phyloP scores from a whole-genome alignment of 2,329 filamentous ascomycete genomes.

The Diaporthe ilicicola region DNA sequence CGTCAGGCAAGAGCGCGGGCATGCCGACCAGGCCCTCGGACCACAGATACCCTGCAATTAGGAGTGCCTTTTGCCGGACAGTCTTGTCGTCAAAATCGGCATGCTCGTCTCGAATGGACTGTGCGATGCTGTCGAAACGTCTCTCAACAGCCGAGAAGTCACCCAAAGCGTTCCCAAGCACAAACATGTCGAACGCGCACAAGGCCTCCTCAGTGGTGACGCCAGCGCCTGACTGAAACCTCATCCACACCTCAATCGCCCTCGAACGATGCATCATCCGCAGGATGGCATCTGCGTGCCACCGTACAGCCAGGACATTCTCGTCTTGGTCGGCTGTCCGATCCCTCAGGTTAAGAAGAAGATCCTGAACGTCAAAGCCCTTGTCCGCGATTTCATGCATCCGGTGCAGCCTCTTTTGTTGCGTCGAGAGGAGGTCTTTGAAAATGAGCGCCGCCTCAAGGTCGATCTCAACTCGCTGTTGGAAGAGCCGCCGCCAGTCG shows the following conservation, averaged over 20 bases:
- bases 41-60: slow-evolving; percentile 61
- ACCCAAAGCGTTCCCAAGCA: slow-evolving; percentile 53
- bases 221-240: slow-evolving; percentile 53
- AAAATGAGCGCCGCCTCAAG: slow-evolving; percentile 49
- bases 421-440: slow-evolving; percentile 61
- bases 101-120: slow-evolving; percentile 48
- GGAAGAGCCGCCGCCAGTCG: slow-evolving; percentile 64
- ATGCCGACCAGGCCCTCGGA: slow-evolving; percentile 59
- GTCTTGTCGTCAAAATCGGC: slow-evolving; percentile 53
- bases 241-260: slow-evolving; percentile 67
- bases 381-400: slow-evolving; percentile 62
- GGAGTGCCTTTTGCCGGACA: slow-evolving; percentile 59
- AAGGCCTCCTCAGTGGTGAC: slow-evolving; percentile 66
- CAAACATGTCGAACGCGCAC: slow-evolving; percentile 71
- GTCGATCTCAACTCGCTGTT: slow-evolving; percentile 47
- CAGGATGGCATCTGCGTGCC: slow-evolving; percentile 64
- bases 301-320: slow-evolving; percentile 69
- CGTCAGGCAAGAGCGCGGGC: neutral
- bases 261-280: slow-evolving; percentile 66
- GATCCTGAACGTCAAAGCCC: slow-evolving; percentile 71
- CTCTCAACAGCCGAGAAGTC: slow-evolving; percentile 51
- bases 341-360: slow-evolving; percentile 56
- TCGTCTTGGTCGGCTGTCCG: slow-evolving; percentile 57
- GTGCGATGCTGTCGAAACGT: slow-evolving; percentile 52
- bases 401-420: slow-evolving; percentile 61